Evolutionary conservation across 495 filamentous ascomycete genomes (phyloP).

Genomic region (Ramalina intermedia): DNA sequence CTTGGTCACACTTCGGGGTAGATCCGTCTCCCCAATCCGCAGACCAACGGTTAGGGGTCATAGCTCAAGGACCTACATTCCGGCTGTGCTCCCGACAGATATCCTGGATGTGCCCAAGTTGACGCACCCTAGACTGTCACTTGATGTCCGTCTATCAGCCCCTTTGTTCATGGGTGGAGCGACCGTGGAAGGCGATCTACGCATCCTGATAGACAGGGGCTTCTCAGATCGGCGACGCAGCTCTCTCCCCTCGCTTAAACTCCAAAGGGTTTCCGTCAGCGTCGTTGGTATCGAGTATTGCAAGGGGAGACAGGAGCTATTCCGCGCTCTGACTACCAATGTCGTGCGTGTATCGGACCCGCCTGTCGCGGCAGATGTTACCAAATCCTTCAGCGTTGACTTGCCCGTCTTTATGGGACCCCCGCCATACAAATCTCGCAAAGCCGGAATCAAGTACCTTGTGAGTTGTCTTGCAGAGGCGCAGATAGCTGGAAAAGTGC

Average conservation of each 20-base stretch:
- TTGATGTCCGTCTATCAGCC: constrained; percentile 21
- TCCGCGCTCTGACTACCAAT: constrained; percentile 34
- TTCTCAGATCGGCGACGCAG: constrained; percentile 11
- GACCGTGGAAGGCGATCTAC: constrained; percentile 24
- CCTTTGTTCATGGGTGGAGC: constrained; percentile 28
- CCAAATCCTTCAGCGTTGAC: constrained; percentile 36
- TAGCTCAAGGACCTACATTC: constrained; percentile 26
- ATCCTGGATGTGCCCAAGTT: constrained; percentile 23
- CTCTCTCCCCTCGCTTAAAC: constrained; percentile 13
- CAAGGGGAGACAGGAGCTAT: constrained; percentile 26
- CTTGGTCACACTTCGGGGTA: constrained; percentile 10
- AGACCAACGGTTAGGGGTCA: constrained; percentile 6
- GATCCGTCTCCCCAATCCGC: constrained; percentile 15
- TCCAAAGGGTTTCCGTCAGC: constrained; percentile 33
- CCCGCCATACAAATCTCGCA: constrained; percentile 36
- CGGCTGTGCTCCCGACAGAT: constrained; percentile 21
- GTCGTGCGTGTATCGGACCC: constrained; percentile 34
- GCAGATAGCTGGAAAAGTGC: constrained; percentile 24
- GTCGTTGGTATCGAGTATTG: constrained; percentile 35
- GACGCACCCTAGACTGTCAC: constrained; percentile 20
- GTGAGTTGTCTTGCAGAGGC: constrained; percentile 27
- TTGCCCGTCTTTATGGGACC: constrained; percentile 40
- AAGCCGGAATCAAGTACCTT: constrained; percentile 36
- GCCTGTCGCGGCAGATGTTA: constrained; percentile 32
- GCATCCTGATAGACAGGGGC: constrained; percentile 23